Conservation (phyloP, 2,329 filamentous ascomycete species). For the Helotiales sp. region DNA sequence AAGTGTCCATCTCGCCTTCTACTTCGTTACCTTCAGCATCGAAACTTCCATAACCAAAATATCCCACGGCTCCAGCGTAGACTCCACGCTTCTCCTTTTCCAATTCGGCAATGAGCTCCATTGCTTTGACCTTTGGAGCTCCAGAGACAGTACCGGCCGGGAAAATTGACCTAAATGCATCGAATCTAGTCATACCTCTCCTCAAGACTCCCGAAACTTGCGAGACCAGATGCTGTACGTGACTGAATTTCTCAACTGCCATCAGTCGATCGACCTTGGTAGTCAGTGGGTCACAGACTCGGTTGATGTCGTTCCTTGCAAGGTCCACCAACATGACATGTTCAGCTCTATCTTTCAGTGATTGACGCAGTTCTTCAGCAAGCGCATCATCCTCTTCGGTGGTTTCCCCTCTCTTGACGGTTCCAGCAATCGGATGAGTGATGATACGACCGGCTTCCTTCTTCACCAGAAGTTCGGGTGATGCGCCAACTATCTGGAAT, state of each 20-base stretch:
- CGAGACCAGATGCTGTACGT: constrained; percentile 96
- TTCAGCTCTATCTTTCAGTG: constrained; percentile 89
- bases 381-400: constrained; percentile 81
- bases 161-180: constrained; percentile 96
- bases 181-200: constrained; percentile 84
- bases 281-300: constrained; percentile 87
- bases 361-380: constrained; percentile 76
- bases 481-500: constrained; percentile 95
- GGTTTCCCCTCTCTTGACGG: constrained; percentile 83
- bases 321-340: constrained; percentile 98
- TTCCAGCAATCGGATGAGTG: constrained; percentile 96
- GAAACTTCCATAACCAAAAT: constrained; percentile 86
- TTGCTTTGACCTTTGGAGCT: constrained; percentile 92
- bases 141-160: constrained; percentile 95
- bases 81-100: constrained; percentile 93
- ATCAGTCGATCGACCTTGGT: constrained; percentile 93
- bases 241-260: constrained; percentile 92
- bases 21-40: constrained; percentile 63
- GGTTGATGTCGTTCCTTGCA: constrained; percentile 94
- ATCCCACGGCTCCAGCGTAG: constrained; percentile 95
- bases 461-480: constrained; percentile 93
- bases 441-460: constrained; percentile 85
- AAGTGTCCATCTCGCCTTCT: constrained; percentile 91
- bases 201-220: constrained; percentile 93
- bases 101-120: constrained; percentile 95